phyloP scores from a whole-genome alignment of 78 protist species.

The Corallochytrium limacisporum region DNA sequence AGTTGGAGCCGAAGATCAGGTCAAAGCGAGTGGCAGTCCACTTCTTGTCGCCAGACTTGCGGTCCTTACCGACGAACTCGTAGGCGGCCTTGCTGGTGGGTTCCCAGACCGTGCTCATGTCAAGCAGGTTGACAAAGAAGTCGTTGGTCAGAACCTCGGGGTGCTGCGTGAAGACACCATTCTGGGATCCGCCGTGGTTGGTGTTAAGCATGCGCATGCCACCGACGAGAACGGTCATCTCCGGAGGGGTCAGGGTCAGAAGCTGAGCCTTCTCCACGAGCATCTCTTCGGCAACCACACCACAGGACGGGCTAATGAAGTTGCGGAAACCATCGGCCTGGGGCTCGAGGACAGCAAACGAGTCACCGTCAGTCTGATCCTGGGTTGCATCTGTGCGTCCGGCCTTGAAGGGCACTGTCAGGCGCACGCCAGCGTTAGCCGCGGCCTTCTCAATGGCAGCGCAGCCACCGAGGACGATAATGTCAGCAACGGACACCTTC shows the following conservation, averaged over 20 bases:
- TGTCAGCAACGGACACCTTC: conserved; percentile 29
- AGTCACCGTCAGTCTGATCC: neutral
- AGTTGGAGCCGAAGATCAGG: conserved; percentile 1
- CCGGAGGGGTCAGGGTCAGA: neutral
- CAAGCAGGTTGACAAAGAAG: conserved; percentile 11
- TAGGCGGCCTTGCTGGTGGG: neutral
- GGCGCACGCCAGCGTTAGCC: too few relatives aligned
- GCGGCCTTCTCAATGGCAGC: neutral
- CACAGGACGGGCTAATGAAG: neutral
- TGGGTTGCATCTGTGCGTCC: conserved; percentile 17
- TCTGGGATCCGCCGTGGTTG: neutral
- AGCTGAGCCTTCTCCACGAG: neutral
- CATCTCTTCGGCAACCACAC: neutral
- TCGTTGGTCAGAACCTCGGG: neutral
- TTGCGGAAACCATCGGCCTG: conserved; percentile 4
- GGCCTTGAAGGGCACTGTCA: neutral
- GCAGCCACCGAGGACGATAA: conserved; percentile 17
- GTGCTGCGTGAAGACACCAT: neutral
- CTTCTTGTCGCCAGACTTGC: neutral
- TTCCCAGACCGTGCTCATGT: neutral
- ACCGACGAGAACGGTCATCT: conserved; percentile 5
- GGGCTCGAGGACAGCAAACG: neutral
- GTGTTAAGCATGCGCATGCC: neutral
- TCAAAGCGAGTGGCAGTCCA: conserved; percentile 6
- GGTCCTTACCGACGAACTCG: neutral